A percentile compares a stretch with the other conserved stretches of the same genome.
Conservation (phyloP, 805 yeast species). For the Lipomyces orientalis region DNA sequence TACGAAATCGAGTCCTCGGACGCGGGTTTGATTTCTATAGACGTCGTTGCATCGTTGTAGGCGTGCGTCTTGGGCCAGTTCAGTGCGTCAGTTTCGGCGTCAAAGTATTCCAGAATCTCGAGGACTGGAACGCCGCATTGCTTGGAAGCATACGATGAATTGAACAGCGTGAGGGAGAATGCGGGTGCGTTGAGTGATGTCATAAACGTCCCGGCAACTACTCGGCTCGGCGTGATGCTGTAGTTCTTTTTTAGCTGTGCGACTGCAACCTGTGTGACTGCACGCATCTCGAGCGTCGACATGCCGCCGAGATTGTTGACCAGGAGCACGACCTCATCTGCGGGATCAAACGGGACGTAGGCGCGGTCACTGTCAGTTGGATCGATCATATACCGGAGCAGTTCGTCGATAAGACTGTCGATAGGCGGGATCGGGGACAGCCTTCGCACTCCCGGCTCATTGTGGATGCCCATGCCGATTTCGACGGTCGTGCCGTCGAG, state of each 20-base stretch:
- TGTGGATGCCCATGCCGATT: slow-evolving; percentile 94
- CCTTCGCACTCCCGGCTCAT: slow-evolving; percentile 84
- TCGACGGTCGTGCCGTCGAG: slow-evolving; percentile 72
- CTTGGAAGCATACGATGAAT: slow-evolving; percentile 51
- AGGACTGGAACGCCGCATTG: slow-evolving; percentile 13
- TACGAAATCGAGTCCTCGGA: neutral
- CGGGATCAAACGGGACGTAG: slow-evolving; percentile 67
- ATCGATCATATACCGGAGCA: slow-evolving; percentile 67
- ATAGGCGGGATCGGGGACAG: slow-evolving; percentile 72
- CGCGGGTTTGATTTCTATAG: neutral
- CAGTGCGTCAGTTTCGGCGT: slow-evolving; percentile 21
- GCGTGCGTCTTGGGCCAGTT: slow-evolving; percentile 20
- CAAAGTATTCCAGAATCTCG: slow-evolving; percentile 18
- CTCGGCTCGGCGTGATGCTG: slow-evolving; percentile 65
- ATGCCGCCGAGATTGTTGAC: slow-evolving; percentile 91
- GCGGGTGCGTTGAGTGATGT: slow-evolving; percentile 94
- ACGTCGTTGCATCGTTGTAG: neutral
- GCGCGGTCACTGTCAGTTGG: slow-evolving; percentile 75
- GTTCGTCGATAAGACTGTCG: slow-evolving; percentile 59
- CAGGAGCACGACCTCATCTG: slow-evolving; percentile 72
- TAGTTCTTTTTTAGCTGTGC: slow-evolving; percentile 43
- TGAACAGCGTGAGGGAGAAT: slow-evolving; percentile 80
- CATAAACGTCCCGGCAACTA: slow-evolving; percentile 77
- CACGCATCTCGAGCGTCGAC: slow-evolving; percentile 75
- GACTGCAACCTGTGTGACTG: slow-evolving; percentile 55